A percentile compares a stretch with the other conserved stretches of the same genome.
phyloP scores from a whole-genome alignment of 345 rosid genomes.

The Arabis alpina region DNA sequence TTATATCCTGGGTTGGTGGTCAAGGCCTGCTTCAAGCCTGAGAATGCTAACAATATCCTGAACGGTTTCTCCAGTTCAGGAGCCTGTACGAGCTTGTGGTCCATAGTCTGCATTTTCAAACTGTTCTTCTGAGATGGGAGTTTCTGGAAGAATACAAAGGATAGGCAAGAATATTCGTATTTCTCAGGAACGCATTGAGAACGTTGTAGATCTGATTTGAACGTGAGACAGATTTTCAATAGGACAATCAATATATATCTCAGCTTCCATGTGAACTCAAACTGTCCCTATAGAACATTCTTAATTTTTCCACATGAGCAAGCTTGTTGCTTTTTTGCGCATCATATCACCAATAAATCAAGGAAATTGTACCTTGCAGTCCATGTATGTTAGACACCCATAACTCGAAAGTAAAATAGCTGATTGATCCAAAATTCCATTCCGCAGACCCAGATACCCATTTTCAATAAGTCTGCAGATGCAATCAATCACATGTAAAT shows the following conservation, averaged over 20 bases:
- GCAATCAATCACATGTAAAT: slow-evolving; percentile 31
- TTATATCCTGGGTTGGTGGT: slow-evolving; percentile 94
- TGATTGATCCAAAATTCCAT: slow-evolving; percentile 96
- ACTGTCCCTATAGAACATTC: slow-evolving; percentile 18
- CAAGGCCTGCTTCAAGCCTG: slow-evolving; percentile 89
- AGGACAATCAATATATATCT: neutral
- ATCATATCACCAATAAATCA: slow-evolving; percentile 20
- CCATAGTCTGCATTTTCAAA: slow-evolving; percentile 66
- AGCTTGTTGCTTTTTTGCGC: slow-evolving; percentile 6
- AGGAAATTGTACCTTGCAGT: slow-evolving; percentile 79
- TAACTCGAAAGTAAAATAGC: slow-evolving; percentile 83
- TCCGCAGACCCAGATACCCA: slow-evolving; percentile 82
- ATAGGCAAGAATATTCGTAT: slow-evolving; percentile 28
- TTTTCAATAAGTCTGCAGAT: slow-evolving; percentile 84
- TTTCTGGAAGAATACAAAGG: slow-evolving; percentile 28
- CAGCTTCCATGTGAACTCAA: slow-evolving; percentile 17
- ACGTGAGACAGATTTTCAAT: slow-evolving; percentile 8
- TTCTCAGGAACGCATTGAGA: slow-evolving; percentile 7
- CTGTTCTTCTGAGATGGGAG: slow-evolving; percentile 44
- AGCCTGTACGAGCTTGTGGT: slow-evolving; percentile 67
- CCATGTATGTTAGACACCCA: slow-evolving; percentile 83
- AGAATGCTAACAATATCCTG: slow-evolving; percentile 90
- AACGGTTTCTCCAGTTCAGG: slow-evolving; percentile 55
- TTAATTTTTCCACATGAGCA: slow-evolving; percentile 22
- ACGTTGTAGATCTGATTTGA: slow-evolving; percentile 7